These are phyloP conservation scores for Paramecium octaurelia DNA, from an alignment of 73 alveolate species.

Conservation along the genomic window DNA sequence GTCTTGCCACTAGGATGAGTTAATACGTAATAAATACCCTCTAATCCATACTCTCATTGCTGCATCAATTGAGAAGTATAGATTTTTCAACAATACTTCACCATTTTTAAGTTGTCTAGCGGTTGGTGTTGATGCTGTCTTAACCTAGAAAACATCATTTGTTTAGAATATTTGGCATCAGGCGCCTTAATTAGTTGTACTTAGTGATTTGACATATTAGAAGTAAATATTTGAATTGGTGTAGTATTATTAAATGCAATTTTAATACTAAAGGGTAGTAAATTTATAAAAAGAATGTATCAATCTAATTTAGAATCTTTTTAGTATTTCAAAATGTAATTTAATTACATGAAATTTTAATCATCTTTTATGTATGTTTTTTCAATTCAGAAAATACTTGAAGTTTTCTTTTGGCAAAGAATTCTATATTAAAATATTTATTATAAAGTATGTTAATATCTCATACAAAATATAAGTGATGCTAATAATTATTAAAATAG, in stretches of 20 bases:
- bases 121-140: neutral
- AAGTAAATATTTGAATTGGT: neutral
- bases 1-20: slow-evolving; percentile 34
- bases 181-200: slow-evolving; percentile 8
- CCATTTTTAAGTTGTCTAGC: slow-evolving; percentile 43
- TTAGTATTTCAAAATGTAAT: neutral
- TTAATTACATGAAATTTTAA: too few species aligned
- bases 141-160: slow-evolving; percentile 37
- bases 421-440: too few species aligned
- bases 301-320: neutral
- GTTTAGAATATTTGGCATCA: neutral
- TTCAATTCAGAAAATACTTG: too few species aligned
- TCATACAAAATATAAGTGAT: too few species aligned
- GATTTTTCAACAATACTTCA: slow-evolving; percentile 33
- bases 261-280: too few species aligned
- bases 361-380: too few species aligned
- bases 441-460: too few species aligned
- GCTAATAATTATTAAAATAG: too few species aligned
- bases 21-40: neutral
- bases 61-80: slow-evolving; percentile 60
- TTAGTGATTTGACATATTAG: neutral
- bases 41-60: slow-evolving; percentile 64
- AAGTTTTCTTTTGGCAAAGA: too few species aligned
- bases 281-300: too few species aligned
- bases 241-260: neutral